Conservation (phyloP, 768 basidiomycete species). For the Termitomyces sp. region DNA sequence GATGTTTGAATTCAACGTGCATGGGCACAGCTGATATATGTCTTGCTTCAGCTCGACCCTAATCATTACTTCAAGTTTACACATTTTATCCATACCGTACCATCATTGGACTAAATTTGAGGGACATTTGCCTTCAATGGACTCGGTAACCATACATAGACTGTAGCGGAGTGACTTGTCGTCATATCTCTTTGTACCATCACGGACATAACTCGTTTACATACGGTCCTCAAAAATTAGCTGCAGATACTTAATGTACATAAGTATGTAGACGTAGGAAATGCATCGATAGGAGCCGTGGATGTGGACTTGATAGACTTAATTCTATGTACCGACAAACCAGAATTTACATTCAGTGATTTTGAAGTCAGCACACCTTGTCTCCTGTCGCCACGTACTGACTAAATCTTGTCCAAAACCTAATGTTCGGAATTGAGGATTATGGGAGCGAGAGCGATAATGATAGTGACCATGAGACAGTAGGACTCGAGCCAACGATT, state of each 20-base stretch:
- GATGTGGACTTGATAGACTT: not conserved
- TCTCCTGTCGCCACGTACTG: not conserved
- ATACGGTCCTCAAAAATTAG: not conserved
- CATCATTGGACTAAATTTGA: conserved; percentile 6
- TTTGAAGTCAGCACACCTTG: not conserved
- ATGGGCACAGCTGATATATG: not conserved
- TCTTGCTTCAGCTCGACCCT: conserved; percentile 29
- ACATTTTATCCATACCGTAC: conserved; percentile 9
- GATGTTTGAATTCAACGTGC: not conserved
- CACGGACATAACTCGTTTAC: not conserved
- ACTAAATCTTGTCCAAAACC: not conserved
- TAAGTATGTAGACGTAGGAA: not conserved
- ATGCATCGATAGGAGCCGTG: not conserved
- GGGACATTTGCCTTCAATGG: not conserved
- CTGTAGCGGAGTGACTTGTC: not conserved
- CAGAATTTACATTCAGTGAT: not conserved
- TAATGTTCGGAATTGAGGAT: conserved; percentile 71
- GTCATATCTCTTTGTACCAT: not conserved
- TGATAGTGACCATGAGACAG: conserved; percentile 35
- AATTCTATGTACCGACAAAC: not conserved
- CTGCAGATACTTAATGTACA: conserved; percentile 2
- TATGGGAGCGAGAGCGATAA: conserved; percentile 72
- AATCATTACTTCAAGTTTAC: conserved; percentile 16
- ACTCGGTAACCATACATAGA: not conserved
- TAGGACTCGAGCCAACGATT: conserved; percentile 6